phyloP scores from a whole-genome alignment of 2,329 filamentous ascomycete species.

The Hypomyces perniciosus region DNA sequence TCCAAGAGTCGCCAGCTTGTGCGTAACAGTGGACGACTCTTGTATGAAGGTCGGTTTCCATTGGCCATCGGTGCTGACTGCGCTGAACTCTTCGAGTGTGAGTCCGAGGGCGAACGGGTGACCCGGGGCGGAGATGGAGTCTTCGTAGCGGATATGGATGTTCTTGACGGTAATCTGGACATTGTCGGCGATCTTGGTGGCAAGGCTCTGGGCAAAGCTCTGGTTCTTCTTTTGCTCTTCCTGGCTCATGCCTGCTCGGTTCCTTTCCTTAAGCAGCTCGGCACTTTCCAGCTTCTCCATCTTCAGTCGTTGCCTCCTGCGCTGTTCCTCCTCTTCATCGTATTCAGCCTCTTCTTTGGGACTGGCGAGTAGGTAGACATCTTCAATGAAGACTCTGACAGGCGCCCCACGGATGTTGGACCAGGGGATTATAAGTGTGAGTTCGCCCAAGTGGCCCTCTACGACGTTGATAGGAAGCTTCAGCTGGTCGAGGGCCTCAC shows the following conservation, averaged over 20 bases:
- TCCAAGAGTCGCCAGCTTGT: conserved; percentile 88
- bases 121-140: conserved; percentile 88
- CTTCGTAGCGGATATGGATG: conserved; percentile 96
- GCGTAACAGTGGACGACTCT: conserved; percentile 71
- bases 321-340: conserved; percentile 86
- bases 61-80: conserved; percentile 87
- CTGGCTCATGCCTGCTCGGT: conserved; percentile 83
- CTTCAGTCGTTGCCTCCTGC: conserved; percentile 82
- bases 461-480: conserved; percentile 95
- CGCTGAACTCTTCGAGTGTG: conserved; percentile 93
- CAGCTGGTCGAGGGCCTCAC: conserved; percentile 94
- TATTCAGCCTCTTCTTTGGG: conserved; percentile 94
- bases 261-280: conserved; percentile 87
- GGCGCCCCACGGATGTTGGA: conserved; percentile 93
- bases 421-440: conserved; percentile 94
- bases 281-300: conserved; percentile 98
- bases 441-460: conserved; percentile 85
- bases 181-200: conserved; percentile 97
- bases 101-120: conserved; percentile 92
- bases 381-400: conserved; percentile 90
- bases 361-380: conserved; percentile 91
- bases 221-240: conserved; percentile 98
- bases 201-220: conserved; percentile 91
- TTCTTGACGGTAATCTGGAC: conserved; percentile 97
- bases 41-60: conserved; percentile 98